These are phyloP conservation scores for Kwoniella heveanensis DNA, from an alignment of 768 basidiomycete species.

Conservation along the genomic window DNA sequence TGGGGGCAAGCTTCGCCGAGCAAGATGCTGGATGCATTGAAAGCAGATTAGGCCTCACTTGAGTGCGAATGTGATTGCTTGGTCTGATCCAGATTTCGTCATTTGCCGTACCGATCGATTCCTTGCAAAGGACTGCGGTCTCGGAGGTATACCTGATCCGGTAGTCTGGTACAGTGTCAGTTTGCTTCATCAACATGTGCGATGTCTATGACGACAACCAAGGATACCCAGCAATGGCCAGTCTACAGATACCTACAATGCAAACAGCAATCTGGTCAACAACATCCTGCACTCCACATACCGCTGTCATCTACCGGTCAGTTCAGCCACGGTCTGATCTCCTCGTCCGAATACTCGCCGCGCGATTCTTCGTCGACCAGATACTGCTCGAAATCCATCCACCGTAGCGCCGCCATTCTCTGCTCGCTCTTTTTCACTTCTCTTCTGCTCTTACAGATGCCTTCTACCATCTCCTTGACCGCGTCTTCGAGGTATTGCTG, in stretches of 20 bases:
- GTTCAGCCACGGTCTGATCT: slow-evolving; percentile 7
- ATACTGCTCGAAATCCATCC: slow-evolving; percentile 9
- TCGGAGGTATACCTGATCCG: not conserved
- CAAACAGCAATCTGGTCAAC: too few relatives aligned
- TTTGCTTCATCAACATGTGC: not conserved
- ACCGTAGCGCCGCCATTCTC: not conserved
- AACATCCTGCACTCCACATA: too few relatives aligned
- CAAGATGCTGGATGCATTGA: too few relatives aligned
- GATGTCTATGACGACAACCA: not conserved
- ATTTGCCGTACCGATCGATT: too few relatives aligned
- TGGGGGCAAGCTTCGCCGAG: too few relatives aligned
- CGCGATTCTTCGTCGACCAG: slow-evolving; percentile 6
- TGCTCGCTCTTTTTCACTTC: not conserved
- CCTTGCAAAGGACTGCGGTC: not conserved
- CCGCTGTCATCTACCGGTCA: too few relatives aligned
- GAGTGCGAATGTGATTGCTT: too few relatives aligned
- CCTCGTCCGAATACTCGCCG: slow-evolving; percentile 13
- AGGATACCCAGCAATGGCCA: too few relatives aligned
- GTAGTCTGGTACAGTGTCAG: not conserved
- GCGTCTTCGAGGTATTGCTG: not conserved
- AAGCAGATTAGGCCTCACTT: too few relatives aligned
- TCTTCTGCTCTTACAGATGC: not conserved
- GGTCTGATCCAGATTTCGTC: too few relatives aligned
- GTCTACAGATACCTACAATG: too few relatives aligned
- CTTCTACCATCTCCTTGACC: not conserved